These are phyloP conservation scores for Agrocybe praecox DNA, from an alignment of 768 basidiomycete genomes.

Conservation along the genomic window DNA sequence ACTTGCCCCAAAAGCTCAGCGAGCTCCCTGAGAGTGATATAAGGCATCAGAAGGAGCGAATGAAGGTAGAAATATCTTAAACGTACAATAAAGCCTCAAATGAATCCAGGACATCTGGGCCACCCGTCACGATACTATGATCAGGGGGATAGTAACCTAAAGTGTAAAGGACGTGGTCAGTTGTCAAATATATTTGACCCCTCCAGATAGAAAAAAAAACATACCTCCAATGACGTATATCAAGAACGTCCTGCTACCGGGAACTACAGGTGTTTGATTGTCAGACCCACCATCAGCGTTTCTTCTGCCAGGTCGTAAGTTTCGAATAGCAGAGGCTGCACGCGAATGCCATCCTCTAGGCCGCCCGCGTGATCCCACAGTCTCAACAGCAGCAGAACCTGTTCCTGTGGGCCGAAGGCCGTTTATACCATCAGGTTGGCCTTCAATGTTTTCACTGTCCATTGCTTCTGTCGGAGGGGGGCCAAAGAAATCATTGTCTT, in stretches of 20 bases:
- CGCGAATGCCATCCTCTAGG: constrained; percentile 56
- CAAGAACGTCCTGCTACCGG: constrained; percentile 74
- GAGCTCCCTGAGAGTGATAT: constrained; percentile 61
- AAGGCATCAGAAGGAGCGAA: background rate
- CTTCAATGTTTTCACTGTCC: constrained; percentile 8
- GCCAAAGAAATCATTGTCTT: constrained; percentile 20
- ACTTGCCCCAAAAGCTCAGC: constrained; percentile 82
- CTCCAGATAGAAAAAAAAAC: constrained; percentile 18
- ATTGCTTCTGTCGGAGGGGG: constrained; percentile 8
- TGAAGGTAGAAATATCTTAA: constrained; percentile 9
- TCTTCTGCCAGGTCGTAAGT: constrained; percentile 45
- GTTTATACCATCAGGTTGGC: constrained; percentile 10
- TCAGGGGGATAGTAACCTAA: constrained; percentile 91
- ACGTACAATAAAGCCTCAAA: constrained; percentile 79
- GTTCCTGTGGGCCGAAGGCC: constrained; percentile 11
- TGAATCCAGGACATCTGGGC: constrained; percentile 68
- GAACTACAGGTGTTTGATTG: constrained; percentile 12
- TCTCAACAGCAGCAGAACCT: constrained; percentile 6
- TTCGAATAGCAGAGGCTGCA: constrained; percentile 64
- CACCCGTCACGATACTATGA: constrained; percentile 86
- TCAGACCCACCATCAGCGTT: constrained; percentile 16
- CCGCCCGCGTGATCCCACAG: constrained; percentile 13
- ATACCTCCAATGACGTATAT: constrained; percentile 88
- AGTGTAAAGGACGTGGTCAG: constrained; percentile 6
- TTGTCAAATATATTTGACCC: background rate